Conservation (phyloP, 768 basidiomycete genomes). For the Amyloporia xantha region DNA sequence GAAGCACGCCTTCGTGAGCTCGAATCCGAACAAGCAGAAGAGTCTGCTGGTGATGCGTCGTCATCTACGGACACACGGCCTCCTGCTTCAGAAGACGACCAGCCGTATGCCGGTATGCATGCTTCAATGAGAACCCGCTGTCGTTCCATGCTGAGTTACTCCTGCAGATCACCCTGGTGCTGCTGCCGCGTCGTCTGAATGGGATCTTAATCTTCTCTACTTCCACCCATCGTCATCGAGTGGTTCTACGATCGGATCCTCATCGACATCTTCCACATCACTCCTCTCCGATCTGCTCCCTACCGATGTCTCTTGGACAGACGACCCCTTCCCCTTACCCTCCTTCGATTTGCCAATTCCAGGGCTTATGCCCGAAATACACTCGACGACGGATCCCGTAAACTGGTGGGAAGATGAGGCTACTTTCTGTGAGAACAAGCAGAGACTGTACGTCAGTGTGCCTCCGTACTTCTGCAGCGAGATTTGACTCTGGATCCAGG, state of each 20-base stretch:
- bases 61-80: background rate
- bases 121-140: no score
- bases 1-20: conserved; percentile 50
- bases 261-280: background rate
- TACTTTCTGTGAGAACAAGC: conserved; percentile 29
- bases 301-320: background rate
- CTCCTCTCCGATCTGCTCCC: background rate
- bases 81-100: background rate
- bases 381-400: no score
- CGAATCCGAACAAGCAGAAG: conserved; percentile 30
- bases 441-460: conserved; percentile 29
- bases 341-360: background rate
- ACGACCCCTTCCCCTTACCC: background rate
- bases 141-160: no score
- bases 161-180: no score
- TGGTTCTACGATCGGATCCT: no score
- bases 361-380: no score
- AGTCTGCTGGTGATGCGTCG: background rate
- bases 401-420: conserved; percentile 21
- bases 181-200: background rate
- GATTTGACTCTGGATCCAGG: conserved; percentile 24
- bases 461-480: background rate
- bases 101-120: no score
- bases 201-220: conserved; percentile 1
- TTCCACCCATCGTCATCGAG: background rate